Evolutionary conservation across 208 protist species (phyloP), one percentile per base, ranked within the genome.

Genomic region (Trypanosoma platydactyli): DNA sequence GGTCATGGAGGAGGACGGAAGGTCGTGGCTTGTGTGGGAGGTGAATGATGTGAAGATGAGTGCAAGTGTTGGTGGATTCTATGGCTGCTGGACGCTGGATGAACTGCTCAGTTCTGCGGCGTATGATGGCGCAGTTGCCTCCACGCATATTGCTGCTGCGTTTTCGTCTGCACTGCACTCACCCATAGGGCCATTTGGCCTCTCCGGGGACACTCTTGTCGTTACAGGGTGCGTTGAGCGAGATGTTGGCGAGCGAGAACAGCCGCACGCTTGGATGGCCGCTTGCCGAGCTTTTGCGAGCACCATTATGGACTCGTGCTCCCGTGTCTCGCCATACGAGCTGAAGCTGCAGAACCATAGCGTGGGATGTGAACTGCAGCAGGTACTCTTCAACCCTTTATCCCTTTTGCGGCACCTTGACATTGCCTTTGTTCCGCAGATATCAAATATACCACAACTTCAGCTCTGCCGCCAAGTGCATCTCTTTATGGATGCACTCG

Each of bases 211-310:
- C 25, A 49, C 15, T 59, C 51, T 68, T 24, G 35, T 68, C 9
- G 51, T 59, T 3, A n/a, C 41, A 22, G 62, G 50, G 38, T 49
- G 33, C 16, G 62, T 86, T n/a, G 81, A 86, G 57, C 70, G 75
- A 53, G 71, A 77, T 24, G 73, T 86, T n/a, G 81, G 81, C 2
- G 81, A 86, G 64, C 73, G 79, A 67, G 81, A 86, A 64, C 78
- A 83, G 68, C 71, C 71, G 13, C 77, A 86, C 75, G 77, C 77
- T 30, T 83, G 74, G 57, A 73, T 86, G 51, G 40, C 81, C 13
- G 71, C 81, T 13, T 76, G 68, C 59, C 73, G 81, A 1, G 69
- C 75, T 51, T 86, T 81, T 41, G 77, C 81, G 6, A 74, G 70
- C 40, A 69, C 68, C 4, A 72, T 86, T 52, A 68, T 70, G 33